These are phyloP conservation scores for Cytospora piceicola DNA, from an alignment of 2,329 filamentous ascomycete species.

Conservation along the genomic window DNA sequence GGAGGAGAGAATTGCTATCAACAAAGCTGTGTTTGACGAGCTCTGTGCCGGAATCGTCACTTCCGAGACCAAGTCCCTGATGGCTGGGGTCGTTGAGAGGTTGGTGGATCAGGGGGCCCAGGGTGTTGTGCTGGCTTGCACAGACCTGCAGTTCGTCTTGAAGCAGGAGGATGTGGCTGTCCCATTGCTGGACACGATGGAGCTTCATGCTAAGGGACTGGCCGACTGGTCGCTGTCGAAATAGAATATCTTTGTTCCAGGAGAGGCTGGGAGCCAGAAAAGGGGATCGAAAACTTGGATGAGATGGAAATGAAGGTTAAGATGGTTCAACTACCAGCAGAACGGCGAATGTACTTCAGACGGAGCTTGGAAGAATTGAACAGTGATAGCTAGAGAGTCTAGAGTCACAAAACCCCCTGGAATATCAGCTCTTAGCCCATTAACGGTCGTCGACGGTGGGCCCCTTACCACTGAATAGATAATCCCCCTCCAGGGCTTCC, in stretches of 20 bases:
- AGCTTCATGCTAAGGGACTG: constrained; percentile 30
- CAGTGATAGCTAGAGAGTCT: neutral
- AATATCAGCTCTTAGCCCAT: neutral
- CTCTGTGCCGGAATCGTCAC: constrained; percentile 26
- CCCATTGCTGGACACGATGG: constrained; percentile 31
- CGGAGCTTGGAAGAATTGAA: neutral
- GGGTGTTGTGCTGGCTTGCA: constrained; percentile 31
- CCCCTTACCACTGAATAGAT: neutral
- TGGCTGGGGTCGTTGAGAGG: constrained; percentile 14
- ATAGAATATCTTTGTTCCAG: neutral
- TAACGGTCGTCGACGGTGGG: neutral
- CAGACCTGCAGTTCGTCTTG: constrained; percentile 31
- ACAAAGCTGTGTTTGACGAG: constrained; percentile 30
- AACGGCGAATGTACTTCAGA: neutral
- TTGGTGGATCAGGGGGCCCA: constrained; percentile 28
- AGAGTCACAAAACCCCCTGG: neutral
- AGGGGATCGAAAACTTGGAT: neutral
- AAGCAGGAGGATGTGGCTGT: constrained; percentile 26
- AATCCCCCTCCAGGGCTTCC: too few species aligned
- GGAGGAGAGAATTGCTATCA: constrained; percentile 21
- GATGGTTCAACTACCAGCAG: too few species aligned
- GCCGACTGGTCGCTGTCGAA: constrained; percentile 26
- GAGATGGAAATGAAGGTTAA: too few species aligned
- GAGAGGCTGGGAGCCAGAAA: neutral
- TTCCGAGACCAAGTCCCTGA: constrained; percentile 18